Evolutionary conservation across 208 protist species (phyloP), one percentile per base, ranked within the genome.

Genomic region (Wallacemonas sp.): DNA sequence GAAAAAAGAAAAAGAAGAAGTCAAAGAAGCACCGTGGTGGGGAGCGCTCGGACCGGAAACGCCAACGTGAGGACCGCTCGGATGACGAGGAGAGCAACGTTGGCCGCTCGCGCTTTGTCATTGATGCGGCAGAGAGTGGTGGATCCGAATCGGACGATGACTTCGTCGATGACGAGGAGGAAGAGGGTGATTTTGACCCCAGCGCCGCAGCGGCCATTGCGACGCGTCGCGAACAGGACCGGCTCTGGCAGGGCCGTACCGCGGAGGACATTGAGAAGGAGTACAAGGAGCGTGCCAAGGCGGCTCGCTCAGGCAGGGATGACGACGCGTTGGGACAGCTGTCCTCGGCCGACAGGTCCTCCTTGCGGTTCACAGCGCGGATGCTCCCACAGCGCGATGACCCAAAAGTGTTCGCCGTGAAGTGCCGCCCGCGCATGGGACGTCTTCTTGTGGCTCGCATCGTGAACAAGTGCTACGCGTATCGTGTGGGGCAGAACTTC

Each of bases 381-480:
- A 76, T 90, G 53, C 74, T 96, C 36, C 91, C 91, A 6, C 76
- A 83, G 31, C 68, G 81, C 19, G 82, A 69, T 36, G 93, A 96
- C 58, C 90, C 93, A 27, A 96, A 96, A 70, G 88, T 97, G 36
- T 97, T 97, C 66, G 84, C 88, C 1, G 80, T 95, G 19, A 93
- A 94, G 73, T 92, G 84, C 56, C 80, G 80, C 17, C 88, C 93
- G 27, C 76, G 90, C 9, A 95, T 96, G 88, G 62, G 84, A 24
- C 90, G 88, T 9, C 42, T 90, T 36, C 77, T 97, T 38, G 91
- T 96, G 28, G 87, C 88, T 24, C 91, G 91, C 24, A 88, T 97
- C 46, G 84, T 97, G 47, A 95, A 97, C 76, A 97, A 97, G 71
- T 97, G 93, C 75, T 93, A 95, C 61, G 72, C 78, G 19, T 93